A percentile compares a stretch with the other conserved stretches of the same genome.
These are phyloP conservation scores for Sporothrix schenckii DNA, from an alignment of 2,329 filamentous ascomycete species.

Conservation along the genomic window DNA sequence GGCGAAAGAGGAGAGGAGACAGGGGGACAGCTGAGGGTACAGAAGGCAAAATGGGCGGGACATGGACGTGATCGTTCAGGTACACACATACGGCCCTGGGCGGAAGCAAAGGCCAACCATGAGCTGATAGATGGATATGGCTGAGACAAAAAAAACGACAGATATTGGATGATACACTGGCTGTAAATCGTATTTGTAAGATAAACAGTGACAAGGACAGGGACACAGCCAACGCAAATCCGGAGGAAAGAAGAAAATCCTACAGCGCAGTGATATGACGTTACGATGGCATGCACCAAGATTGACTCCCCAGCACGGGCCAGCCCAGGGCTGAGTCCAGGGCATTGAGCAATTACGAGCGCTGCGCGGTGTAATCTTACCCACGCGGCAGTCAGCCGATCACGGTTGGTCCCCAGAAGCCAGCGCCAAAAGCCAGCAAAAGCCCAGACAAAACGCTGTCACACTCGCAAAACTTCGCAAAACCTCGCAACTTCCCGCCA, in stretches of 20 bases:
- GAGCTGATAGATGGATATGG: neutral
- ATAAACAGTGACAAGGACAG: neutral
- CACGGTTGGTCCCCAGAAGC: neutral
- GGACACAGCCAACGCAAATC: neutral
- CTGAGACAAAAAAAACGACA: neutral
- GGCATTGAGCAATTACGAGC: slow-evolving; percentile 19
- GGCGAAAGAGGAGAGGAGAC: neutral
- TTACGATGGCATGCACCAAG: slow-evolving; percentile 18
- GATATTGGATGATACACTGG: neutral
- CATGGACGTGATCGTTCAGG: slow-evolving; percentile 10
- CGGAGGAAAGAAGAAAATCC: slow-evolving; percentile 22
- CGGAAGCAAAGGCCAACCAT: neutral
- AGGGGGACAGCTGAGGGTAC: neutral
- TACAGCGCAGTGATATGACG: neutral
- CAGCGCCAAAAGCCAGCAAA: slow-evolving; percentile 1
- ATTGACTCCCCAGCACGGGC: slow-evolving; percentile 6
- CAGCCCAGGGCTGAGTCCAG: slow-evolving; percentile 7
- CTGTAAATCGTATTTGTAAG: neutral
- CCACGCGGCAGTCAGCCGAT: neutral
- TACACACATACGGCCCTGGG: neutral
- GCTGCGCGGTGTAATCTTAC: slow-evolving; percentile 26
- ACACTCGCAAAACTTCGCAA: neutral
- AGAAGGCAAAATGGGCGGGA: neutral
- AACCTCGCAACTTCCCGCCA: neutral
- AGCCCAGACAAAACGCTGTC: neutral